Conservation (phyloP, 176 grass and related monocot species). For the Bonia amplexicaulis region DNA sequence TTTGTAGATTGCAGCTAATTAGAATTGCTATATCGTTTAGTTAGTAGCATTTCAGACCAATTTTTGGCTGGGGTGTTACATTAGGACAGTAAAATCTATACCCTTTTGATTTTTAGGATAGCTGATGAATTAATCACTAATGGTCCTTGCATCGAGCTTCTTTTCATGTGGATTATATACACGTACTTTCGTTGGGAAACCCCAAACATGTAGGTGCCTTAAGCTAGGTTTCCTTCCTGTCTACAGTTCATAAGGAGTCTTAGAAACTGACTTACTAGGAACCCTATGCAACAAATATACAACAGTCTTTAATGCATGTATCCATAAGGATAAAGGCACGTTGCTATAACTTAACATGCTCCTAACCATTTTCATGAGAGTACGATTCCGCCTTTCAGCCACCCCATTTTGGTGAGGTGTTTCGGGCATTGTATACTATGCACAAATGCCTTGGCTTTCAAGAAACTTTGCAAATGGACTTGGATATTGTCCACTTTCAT, state of each 20-base stretch:
- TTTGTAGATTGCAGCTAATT: no score
- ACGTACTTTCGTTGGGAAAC: no score
- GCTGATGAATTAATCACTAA: no score
- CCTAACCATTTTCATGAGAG: conserved; percentile 25
- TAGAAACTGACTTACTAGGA: conserved; percentile 18
- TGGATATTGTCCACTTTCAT: conserved; percentile 16
- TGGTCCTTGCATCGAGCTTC: no score
- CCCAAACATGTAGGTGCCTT: no score
- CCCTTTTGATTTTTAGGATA: no score
- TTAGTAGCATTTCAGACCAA: no score
- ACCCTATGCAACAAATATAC: conserved; percentile 10
- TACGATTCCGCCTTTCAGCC: conserved; percentile 3
- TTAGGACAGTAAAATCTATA: no score
- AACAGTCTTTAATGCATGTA: neutral
- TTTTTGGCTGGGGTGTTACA: no score
- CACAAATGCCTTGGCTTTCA: neutral
- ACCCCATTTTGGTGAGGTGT: conserved; percentile 22
- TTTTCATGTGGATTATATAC: no score
- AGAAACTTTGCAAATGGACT: conserved; percentile 28
- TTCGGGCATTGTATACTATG: neutral
- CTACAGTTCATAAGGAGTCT: conserved; percentile 28
- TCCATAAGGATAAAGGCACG: conserved; percentile 20
- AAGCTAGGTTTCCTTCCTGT: neutral
- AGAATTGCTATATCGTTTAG: no score
- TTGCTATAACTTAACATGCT: neutral